These are phyloP conservation scores for Peronospora belbahrii DNA, from an alignment of 352 stramenopile genomes.

Conservation along the genomic window DNA sequence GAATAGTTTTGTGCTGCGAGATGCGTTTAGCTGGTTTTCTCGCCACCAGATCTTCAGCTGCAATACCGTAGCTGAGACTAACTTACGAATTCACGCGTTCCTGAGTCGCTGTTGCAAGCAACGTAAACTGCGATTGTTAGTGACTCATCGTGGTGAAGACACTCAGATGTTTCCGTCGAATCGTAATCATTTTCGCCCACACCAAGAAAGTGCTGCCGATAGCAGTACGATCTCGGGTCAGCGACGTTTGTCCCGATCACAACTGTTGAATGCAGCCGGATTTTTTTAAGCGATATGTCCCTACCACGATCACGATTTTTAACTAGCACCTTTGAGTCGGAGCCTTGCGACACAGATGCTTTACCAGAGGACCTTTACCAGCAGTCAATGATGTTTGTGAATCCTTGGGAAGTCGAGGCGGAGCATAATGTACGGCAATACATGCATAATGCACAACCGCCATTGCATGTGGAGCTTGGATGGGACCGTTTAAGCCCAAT, in stretches of 20 bases:
- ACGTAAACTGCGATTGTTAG: conserved; percentile 57
- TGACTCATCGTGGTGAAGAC: conserved; percentile 47
- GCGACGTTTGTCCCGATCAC: not conserved
- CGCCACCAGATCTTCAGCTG: conserved; percentile 37
- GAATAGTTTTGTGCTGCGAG: conserved; percentile 62
- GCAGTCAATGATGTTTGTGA: conserved; percentile 78
- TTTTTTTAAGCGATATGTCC: conserved; percentile 7
- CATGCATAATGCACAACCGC: conserved; percentile 41
- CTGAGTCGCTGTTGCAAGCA: conserved; percentile 70
- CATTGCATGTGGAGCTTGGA: conserved; percentile 60
- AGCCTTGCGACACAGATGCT: conserved; percentile 7
- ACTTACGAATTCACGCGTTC: conserved; percentile 37
- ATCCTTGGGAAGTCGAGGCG: conserved; percentile 76
- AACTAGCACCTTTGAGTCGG: conserved; percentile 6
- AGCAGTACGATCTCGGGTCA: conserved; percentile 3
- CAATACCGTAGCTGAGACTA: conserved; percentile 14
- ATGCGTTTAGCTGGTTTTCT: conserved; percentile 63
- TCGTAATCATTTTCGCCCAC: conserved; percentile 4
- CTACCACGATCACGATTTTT: conserved; percentile 3
- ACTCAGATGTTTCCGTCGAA: conserved; percentile 41
- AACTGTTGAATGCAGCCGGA: conserved; percentile 7
- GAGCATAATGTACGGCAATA: conserved; percentile 49
- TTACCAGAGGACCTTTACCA: conserved; percentile 21
- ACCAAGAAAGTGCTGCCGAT: conserved; percentile 5
- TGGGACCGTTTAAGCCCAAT: conserved; percentile 69